These are phyloP conservation scores for Davidsoniella eucalypti DNA, from an alignment of 2,329 filamentous ascomycete genomes.

Conservation along the genomic window DNA sequence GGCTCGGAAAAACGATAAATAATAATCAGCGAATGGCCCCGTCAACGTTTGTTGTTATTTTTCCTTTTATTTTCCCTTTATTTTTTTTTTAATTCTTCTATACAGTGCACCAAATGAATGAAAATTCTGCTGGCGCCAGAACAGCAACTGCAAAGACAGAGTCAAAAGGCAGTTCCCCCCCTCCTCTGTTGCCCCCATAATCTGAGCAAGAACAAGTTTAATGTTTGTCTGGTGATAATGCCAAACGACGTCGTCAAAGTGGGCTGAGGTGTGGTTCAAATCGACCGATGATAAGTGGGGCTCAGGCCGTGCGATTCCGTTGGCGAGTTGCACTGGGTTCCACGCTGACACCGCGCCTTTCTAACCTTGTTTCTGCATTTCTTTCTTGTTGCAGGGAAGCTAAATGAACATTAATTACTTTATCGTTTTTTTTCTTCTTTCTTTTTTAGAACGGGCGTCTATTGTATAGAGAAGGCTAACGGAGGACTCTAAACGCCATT, in stretches of 20 bases:
- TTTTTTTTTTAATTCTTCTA: no score
- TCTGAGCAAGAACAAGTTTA: neutral
- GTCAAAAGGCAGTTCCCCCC: neutral
- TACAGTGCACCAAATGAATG: no score
- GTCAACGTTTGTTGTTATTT: no score
- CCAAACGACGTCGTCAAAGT: slow-evolving; percentile 12
- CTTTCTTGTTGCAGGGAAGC: neutral
- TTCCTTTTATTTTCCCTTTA: no score
- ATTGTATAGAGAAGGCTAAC: no score
- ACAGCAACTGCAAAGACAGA: neutral
- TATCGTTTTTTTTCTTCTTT: neutral
- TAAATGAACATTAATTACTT: neutral
- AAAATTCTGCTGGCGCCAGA: neutral
- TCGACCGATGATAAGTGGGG: slow-evolving; percentile 13
- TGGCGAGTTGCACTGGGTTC: slow-evolving; percentile 5
- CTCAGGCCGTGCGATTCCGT: slow-evolving; percentile 8
- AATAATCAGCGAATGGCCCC: no score
- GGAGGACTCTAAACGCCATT: no score
- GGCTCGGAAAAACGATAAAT: no score
- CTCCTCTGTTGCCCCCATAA: neutral
- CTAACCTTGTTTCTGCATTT: slow-evolving; percentile 1
- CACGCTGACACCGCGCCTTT: slow-evolving; percentile 1
- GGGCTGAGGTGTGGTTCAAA: slow-evolving; percentile 12
- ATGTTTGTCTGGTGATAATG: slow-evolving; percentile 8
- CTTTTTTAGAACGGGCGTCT: no score